Evolutionary conservation across 257 asterid species (phyloP).

Genomic region (Nicotiana otophora): DNA sequence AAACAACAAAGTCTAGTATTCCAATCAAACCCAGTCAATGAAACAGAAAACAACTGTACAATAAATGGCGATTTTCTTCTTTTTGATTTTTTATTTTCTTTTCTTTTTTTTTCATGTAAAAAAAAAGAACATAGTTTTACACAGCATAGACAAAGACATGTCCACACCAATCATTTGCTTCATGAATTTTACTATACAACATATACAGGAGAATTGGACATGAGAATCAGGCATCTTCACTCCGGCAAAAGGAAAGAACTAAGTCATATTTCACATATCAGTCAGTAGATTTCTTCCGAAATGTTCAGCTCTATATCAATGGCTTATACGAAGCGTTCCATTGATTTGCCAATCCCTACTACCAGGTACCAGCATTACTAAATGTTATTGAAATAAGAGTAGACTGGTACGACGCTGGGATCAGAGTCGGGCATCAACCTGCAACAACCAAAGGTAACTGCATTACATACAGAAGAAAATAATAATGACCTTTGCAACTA

Average conservation of each 20-base stretch:
- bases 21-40: background rate
- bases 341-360: constrained; percentile 1
- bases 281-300: constrained; percentile 26
- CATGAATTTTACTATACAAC: constrained; percentile 33
- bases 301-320: background rate
- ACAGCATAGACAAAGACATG: constrained; percentile 16
- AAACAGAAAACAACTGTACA: background rate
- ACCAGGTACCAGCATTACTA: constrained; percentile 5
- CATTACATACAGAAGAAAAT: background rate
- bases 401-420: constrained; percentile 8
- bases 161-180: constrained; percentile 24
- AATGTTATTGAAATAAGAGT: background rate
- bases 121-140: constrained; percentile 5
- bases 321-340: background rate
- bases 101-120: background rate
- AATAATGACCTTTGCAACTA: background rate
- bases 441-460: background rate
- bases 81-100: background rate
- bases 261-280: constrained; percentile 21
- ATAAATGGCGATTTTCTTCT: constrained; percentile 1
- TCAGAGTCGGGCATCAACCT: constrained; percentile 18
- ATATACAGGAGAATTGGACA: constrained; percentile 24
- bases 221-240: constrained; percentile 20
- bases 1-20: background rate
- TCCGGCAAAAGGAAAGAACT: constrained; percentile 12